phyloP scores from a whole-genome alignment of 257 asterid genomes.

The Plantago elongata region DNA sequence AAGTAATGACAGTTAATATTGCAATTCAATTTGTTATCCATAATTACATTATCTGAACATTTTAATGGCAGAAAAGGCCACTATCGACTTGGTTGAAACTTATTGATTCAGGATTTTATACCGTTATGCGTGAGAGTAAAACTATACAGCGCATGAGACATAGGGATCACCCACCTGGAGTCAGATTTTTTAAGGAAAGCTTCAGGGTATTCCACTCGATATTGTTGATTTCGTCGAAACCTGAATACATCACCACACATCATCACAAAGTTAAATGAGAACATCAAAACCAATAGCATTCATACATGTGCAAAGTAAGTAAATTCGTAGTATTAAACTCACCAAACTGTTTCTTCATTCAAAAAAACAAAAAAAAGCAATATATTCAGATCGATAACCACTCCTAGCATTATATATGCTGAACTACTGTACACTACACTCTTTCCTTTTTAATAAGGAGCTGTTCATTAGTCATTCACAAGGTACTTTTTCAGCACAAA shows the following conservation, averaged over 20 bases:
- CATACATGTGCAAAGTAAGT: background rate
- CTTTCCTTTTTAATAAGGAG: too few relatives aligned
- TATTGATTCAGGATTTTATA: background rate
- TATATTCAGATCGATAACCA: too few relatives aligned
- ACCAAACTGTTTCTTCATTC: too few relatives aligned
- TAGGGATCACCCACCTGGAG: constrained; percentile 51
- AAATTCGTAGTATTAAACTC: background rate
- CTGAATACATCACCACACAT: constrained; percentile 32
- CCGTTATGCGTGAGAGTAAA: background rate
- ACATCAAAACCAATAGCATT: background rate
- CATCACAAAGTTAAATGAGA: background rate
- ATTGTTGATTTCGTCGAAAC: constrained; percentile 88
- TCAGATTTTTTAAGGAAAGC: constrained; percentile 75
- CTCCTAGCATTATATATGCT: too few relatives aligned
- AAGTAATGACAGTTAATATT: background rate
- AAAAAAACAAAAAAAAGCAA: too few relatives aligned
- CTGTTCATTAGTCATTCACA: too few relatives aligned
- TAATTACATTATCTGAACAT: background rate
- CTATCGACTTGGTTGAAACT: background rate
- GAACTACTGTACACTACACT: too few relatives aligned
- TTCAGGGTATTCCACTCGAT: constrained; percentile 76
- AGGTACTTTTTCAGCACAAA: too few relatives aligned
- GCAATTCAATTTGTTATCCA: background rate
- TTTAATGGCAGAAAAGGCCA: background rate
- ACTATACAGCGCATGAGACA: background rate